Percentiles rank a stretch among this genome's conserved stretches.
phyloP scores from a whole-genome alignment of 1,284 basidiomycete species.

The Ganoderma boninense region DNA sequence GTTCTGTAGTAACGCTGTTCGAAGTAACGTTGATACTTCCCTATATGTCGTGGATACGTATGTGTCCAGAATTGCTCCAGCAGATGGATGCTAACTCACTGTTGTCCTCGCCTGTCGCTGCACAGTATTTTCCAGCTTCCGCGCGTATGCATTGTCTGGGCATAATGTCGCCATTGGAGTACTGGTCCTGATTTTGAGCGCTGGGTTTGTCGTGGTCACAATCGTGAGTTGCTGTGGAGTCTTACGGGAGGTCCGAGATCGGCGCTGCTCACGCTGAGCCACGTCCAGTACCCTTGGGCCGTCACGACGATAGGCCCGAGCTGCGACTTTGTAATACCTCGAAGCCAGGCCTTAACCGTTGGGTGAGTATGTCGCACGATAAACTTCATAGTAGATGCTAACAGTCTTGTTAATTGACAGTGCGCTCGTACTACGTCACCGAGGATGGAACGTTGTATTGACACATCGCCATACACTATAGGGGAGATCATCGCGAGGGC shows the following conservation, averaged over 20 bases:
- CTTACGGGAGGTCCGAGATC: background rate
- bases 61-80: background rate
- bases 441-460: background rate
- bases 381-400: background rate
- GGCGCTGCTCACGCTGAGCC: background rate
- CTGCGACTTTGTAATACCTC: background rate
- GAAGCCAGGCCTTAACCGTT: background rate
- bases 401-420: background rate
- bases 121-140: background rate
- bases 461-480: background rate
- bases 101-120: background rate
- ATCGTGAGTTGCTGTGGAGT: background rate
- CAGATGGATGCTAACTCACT: too few relatives aligned
- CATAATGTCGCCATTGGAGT: background rate
- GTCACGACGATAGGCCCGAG: background rate
- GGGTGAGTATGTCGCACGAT: background rate
- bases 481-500: background rate
- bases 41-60: conserved; percentile 2
- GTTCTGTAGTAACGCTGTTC: background rate
- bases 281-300: background rate
- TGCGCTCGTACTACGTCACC: background rate
- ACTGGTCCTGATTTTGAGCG: background rate
- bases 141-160: conserved; percentile 1
- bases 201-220: background rate
- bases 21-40: background rate